Base-by-base conservation (phyloP, 306 rosid genomes). In the Rosa persica region DNA sequence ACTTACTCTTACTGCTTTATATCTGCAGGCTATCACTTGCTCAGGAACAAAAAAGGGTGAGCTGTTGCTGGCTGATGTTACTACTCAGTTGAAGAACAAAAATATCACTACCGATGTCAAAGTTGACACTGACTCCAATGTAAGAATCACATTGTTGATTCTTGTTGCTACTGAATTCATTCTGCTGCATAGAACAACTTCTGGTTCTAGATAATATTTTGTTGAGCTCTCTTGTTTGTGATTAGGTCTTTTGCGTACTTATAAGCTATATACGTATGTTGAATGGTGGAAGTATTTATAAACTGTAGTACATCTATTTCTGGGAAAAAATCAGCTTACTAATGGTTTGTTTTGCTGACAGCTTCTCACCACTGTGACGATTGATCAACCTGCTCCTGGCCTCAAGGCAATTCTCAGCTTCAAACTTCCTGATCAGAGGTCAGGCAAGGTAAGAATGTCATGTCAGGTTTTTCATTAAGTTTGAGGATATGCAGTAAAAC, bases 351-450 rank as follows among this genome's bases (percentile, higher is more conserved):
- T 17, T 74, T 75, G 20, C 70, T 74, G 67, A 74, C 85, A 93
- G 98, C 96, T 93, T 64, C 74, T 77, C 66, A 80, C 97, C 76
- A 91, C 93, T 30, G 58, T 93, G 47, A 93, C 98, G 12, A 80
- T 90, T 23, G 85, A 90, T 72, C 92, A 93, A 87, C 88, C 91
- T 70, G 83, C 88, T 55, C 98, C 98, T 73, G 97, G 98, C 25
- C 54, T 93, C 79, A 93, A 93, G 89, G 62, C 97, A 54, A 89
- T 93, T 61, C 16, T 93, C 58, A 90, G 86, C 91, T 83, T 90
- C 90, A 89, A 80, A 73, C 85, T 90, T 83, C 98, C 97, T 65
- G 98, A 93, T 76, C 98, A 91, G 81, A 91, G 89, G 84, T 91
- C 98, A 81, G 93, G 97, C 76, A 93, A 91, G 98, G 98, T 93